phyloP scores from a whole-genome alignment of 1,139 yeast species.

The Neolecta irregularis region DNA sequence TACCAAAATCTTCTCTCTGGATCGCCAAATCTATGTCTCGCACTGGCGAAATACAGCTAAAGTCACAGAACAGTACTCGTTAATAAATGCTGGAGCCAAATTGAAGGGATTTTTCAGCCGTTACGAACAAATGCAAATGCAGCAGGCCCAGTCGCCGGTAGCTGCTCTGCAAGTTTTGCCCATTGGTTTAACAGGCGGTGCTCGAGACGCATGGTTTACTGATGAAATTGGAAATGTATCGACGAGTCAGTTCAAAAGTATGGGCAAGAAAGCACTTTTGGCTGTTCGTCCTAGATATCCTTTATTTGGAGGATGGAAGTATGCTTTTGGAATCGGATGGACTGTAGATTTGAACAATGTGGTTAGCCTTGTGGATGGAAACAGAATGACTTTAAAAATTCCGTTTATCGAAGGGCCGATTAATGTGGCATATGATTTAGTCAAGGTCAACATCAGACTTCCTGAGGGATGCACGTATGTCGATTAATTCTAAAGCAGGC shows the following conservation, averaged over 20 bases:
- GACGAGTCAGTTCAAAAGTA: slow-evolving; percentile 39
- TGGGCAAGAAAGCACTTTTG: slow-evolving; percentile 29
- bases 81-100: slow-evolving; percentile 63
- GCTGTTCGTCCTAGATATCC: slow-evolving; percentile 80
- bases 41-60: slow-evolving; percentile 53
- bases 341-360: slow-evolving; percentile 41
- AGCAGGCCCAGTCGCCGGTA: too few relatives aligned
- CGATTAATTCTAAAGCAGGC: slow-evolving; percentile 14
- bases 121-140: too few relatives aligned
- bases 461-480: slow-evolving; percentile 76
- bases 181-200: slow-evolving; percentile 39
- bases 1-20: slow-evolving; percentile 40
- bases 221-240: slow-evolving; percentile 94
- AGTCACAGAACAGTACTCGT: slow-evolving; percentile 71
- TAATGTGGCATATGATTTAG: slow-evolving; percentile 52
- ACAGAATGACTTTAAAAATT: slow-evolving; percentile 45
- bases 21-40: slow-evolving; percentile 72
- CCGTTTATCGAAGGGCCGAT: slow-evolving; percentile 62
- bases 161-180: slow-evolving; percentile 29
- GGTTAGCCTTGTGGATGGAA: slow-evolving; percentile 31
- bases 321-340: slow-evolving; percentile 93
- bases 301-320: slow-evolving; percentile 88
- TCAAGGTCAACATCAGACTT: slow-evolving; percentile 47
- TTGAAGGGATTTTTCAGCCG: slow-evolving; percentile 32
- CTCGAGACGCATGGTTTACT: slow-evolving; percentile 55